Conservation (phyloP, 257 asterid species). For the Knoxia roxburghii region DNA sequence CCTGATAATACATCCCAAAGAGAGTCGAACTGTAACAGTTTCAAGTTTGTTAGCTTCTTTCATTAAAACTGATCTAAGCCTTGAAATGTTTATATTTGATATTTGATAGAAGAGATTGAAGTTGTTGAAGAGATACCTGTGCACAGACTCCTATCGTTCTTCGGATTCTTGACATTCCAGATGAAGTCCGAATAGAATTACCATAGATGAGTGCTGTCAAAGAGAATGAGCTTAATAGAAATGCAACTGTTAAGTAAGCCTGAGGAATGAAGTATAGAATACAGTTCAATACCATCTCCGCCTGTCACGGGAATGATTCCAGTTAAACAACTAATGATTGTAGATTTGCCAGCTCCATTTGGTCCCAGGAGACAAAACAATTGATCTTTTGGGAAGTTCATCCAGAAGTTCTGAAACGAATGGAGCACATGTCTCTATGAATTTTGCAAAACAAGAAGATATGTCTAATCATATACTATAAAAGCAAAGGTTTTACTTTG, state of each 20-base stretch:
- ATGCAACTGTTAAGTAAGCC: not conserved
- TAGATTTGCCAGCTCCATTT: conserved; percentile 45
- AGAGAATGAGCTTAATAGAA: not conserved
- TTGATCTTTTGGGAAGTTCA: conserved; percentile 37
- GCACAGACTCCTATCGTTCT: conserved; percentile 36
- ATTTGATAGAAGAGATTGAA: no score
- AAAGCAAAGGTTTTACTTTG: conserved; percentile 15
- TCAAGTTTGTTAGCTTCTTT: conserved; percentile 6
- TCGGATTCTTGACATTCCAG: conserved; percentile 28
- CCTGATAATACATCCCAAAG: conserved; percentile 35
- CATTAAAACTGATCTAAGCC: not conserved
- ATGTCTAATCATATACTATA: no score
- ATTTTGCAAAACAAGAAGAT: no score
- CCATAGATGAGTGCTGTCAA: conserved; percentile 31
- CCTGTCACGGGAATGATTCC: conserved; percentile 32
- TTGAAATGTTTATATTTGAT: not conserved
- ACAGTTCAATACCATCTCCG: conserved; percentile 31
- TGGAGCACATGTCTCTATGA: not conserved
- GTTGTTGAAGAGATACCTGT: conserved; percentile 20
- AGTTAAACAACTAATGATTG: conserved; percentile 36
- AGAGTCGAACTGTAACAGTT: conserved; percentile 26
- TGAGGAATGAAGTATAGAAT: not conserved
- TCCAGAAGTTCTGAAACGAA: conserved; percentile 27
- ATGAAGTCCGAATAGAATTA: conserved; percentile 24
- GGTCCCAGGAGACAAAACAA: conserved; percentile 36